These are phyloP conservation scores for Pseudoturritis turrita DNA, from an alignment of 345 rosid genomes.

Conservation along the genomic window DNA sequence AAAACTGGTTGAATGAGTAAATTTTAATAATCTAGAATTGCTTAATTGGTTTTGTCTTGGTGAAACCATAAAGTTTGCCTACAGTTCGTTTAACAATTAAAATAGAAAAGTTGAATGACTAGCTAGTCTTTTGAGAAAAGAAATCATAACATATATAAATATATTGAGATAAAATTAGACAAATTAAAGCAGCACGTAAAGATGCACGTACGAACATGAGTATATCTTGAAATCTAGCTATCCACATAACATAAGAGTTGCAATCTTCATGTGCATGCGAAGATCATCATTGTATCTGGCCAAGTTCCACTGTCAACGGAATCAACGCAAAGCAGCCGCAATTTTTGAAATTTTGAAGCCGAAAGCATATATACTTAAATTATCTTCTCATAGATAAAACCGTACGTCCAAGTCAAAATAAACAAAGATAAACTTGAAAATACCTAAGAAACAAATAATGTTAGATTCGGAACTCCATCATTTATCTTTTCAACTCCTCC, in stretches of 20 bases:
- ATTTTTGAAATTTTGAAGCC: slow-evolving; percentile 20
- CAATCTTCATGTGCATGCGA: slow-evolving; percentile 33
- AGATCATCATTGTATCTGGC: slow-evolving; percentile 23
- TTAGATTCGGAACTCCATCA: background rate
- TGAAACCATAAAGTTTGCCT: background rate
- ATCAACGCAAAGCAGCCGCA: slow-evolving; percentile 31
- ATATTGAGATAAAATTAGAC: background rate
- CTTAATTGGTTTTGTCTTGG: background rate
- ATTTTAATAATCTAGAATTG: background rate
- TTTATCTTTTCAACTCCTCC: background rate
- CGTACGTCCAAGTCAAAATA: slow-evolving; percentile 17
- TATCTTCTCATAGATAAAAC: slow-evolving; percentile 11
- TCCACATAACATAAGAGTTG: background rate
- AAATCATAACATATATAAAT: background rate
- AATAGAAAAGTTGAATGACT: background rate
- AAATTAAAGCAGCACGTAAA: background rate
- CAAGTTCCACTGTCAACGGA: slow-evolving; percentile 25
- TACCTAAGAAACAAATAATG: background rate
- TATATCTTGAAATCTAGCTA: background rate
- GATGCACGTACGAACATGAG: slow-evolving; percentile 12
- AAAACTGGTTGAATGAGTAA: too few species aligned
- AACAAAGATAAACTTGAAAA: background rate
- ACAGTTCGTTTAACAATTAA: background rate
- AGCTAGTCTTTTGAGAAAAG: background rate
- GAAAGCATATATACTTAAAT: slow-evolving; percentile 29